These are phyloP conservation scores for Stropharia rugosoannulata DNA, from an alignment of 768 basidiomycete species.

Conservation along the genomic window DNA sequence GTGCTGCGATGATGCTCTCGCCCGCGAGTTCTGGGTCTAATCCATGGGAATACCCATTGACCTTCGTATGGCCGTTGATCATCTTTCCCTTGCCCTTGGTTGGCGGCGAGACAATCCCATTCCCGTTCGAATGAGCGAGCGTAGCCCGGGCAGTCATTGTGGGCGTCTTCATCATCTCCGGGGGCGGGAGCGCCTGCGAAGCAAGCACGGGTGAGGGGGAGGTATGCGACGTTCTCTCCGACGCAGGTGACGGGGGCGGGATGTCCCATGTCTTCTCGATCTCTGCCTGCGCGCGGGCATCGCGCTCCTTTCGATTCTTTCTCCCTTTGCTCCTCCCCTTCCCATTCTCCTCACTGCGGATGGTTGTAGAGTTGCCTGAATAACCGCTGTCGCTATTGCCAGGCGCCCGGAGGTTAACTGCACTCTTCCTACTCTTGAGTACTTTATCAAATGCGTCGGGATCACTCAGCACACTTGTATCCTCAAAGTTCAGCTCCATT, in stretches of 20 bases:
- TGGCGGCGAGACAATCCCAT: background rate
- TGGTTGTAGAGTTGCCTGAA: conserved; percentile 6
- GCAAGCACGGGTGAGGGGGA: conserved; percentile 13
- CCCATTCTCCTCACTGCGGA: conserved; percentile 18
- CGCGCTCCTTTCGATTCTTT: conserved; percentile 33
- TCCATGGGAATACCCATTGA: conserved; percentile 19
- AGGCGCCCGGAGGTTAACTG: conserved; percentile 16
- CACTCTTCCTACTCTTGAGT: conserved; percentile 29
- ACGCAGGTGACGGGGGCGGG: conserved; percentile 28
- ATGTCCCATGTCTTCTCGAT: conserved; percentile 67
- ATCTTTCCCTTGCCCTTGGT: conserved; percentile 18
- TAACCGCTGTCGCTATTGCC: conserved; percentile 10
- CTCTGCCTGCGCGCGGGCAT: conserved; percentile 41
- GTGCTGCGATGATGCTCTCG: conserved; percentile 27
- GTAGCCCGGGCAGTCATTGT: conserved; percentile 23
- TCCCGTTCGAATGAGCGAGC: conserved; percentile 16
- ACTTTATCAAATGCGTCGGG: conserved; percentile 52
- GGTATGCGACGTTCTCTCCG: conserved; percentile 16
- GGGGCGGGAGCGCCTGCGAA: conserved; percentile 3
- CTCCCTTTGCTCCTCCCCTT: conserved; percentile 27
- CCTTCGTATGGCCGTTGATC: conserved; percentile 21
- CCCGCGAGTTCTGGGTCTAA: conserved; percentile 25
- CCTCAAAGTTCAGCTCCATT: conserved; percentile 74
- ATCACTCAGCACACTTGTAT: conserved; percentile 72
- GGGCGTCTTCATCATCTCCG: conserved; percentile 29